A percentile compares a stretch with the other conserved stretches of the same genome.
Conservation (phyloP, 345 rosid species). For the Rhodamnia rubescens region DNA sequence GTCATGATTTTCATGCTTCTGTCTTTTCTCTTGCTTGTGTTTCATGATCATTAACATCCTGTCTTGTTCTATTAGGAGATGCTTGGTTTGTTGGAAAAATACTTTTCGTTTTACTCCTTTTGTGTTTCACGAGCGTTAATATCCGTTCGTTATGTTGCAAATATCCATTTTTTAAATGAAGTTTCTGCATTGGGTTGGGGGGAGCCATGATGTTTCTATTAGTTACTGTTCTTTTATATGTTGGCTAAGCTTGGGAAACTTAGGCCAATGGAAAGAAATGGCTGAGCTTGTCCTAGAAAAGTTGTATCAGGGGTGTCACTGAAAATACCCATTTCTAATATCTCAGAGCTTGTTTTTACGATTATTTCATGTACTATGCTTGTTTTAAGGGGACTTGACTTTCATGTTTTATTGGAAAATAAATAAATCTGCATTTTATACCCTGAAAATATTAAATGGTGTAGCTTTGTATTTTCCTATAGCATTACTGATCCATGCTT, state of each 20-base stretch:
- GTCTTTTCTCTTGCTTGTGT: background rate
- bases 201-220: background rate
- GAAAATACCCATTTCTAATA: background rate
- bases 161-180: background rate
- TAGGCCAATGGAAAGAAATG: background rate
- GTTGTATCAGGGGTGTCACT: background rate
- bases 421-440: background rate
- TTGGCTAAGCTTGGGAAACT: background rate
- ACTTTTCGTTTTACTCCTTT: background rate
- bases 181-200: background rate
- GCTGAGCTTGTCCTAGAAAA: background rate
- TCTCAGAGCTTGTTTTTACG: background rate
- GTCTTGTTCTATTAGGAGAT: background rate
- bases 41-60: background rate
- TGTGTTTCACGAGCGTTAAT: background rate
- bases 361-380: background rate
- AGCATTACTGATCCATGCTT: conserved; percentile 5
- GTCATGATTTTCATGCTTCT: background rate
- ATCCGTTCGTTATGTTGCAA: background rate
- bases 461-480: background rate
- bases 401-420: background rate
- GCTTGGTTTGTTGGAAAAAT: background rate
- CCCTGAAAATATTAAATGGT: background rate
- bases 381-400: background rate
- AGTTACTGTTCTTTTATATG: background rate